A percentile compares a stretch with the other conserved stretches of the same genome.
Conservation (phyloP, 164 flowering plant genomes). For the Cinnamomum micranthum region DNA sequence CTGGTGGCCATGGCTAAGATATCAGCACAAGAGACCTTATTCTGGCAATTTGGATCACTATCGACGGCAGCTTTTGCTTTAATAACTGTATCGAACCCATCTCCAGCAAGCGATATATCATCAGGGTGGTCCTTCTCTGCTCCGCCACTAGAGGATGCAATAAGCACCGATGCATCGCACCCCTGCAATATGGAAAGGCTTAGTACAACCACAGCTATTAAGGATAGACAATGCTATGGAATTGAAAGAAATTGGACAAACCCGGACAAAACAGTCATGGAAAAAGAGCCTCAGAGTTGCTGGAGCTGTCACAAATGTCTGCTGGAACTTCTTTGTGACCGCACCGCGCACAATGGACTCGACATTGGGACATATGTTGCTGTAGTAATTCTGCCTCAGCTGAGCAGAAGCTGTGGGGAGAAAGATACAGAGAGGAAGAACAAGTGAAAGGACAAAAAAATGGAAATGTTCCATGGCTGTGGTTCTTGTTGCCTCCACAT, state of each 20-base stretch:
- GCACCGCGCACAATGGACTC: constrained; percentile 25
- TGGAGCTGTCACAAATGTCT: constrained; percentile 35
- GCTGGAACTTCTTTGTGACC: constrained; percentile 25
- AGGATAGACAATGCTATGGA: not conserved
- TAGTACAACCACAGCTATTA: no score
- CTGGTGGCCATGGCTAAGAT: constrained; percentile 45
- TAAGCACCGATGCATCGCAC: constrained; percentile 39
- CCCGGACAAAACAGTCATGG: constrained; percentile 41
- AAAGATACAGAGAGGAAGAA: constrained; percentile 11
- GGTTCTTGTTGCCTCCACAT: not conserved
- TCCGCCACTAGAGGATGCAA: constrained; percentile 13
- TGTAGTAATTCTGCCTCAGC: constrained; percentile 25
- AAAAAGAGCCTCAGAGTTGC: constrained; percentile 37
- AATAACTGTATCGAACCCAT: constrained; percentile 48
- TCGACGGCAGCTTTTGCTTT: constrained; percentile 49
- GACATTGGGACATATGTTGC: constrained; percentile 25
- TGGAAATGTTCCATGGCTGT: not conserved
- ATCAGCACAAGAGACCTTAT: constrained; percentile 50
- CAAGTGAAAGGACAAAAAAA: not conserved
- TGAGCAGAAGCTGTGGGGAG: constrained; percentile 21
- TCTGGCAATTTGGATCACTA: constrained; percentile 26
- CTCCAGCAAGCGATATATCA: constrained; percentile 41
- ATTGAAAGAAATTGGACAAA: constrained; percentile 4
- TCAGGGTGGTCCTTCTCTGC: constrained; percentile 43
- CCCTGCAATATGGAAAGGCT: constrained; percentile 19